Base-by-base conservation (phyloP, 331 rosid genomes). In the Malus hybrid region DNA sequence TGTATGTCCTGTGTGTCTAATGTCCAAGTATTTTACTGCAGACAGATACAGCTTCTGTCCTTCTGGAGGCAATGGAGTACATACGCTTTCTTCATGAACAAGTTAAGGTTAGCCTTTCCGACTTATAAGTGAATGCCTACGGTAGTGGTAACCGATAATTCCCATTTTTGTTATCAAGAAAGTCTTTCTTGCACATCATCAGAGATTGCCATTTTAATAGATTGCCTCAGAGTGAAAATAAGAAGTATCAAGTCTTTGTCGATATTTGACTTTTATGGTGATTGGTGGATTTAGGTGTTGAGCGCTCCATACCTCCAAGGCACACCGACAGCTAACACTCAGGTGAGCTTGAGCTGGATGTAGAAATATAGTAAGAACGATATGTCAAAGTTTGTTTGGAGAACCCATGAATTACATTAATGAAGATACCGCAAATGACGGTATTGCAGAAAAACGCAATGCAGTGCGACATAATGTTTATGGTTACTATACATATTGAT, bases 11-110 rank as follows among this genome's bases (percentile, higher is more conserved):
- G 61, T 10, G 42, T 42, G 68, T 81, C 72, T 77, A 32, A 82
- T 57, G 64, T 61, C 52, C 77, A 50, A 54, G 59, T 74, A 72
- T 80, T 78, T 67, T 71, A 28, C 75, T 84, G 91, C 97, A 94
- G 98, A 90, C 98, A 15, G 99, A 94, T 81, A 94, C 99, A 22
- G 97, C 99, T 75, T 94, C 99, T 79, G 99, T 94, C 80, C 88
- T 94, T 56, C 74, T 68, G 70, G 99, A 89, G 84, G 99, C 97
- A 46, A 94, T 90, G 96, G 97, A 90, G 22, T 94, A 94, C 70
- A 90, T 94, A 84, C 86, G 78, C 33, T 94, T 94, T 87, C 97
- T 94, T 84, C 99, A 94, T 24, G 86, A 92, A 62, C 99, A 94
- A 94, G 96, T 94, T 80, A 90, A 94, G 99, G 99, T 94, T 68